Evolutionary conservation across 768 basidiomycete species (phyloP).

Genomic region (Ephemerocybe angulata): DNA sequence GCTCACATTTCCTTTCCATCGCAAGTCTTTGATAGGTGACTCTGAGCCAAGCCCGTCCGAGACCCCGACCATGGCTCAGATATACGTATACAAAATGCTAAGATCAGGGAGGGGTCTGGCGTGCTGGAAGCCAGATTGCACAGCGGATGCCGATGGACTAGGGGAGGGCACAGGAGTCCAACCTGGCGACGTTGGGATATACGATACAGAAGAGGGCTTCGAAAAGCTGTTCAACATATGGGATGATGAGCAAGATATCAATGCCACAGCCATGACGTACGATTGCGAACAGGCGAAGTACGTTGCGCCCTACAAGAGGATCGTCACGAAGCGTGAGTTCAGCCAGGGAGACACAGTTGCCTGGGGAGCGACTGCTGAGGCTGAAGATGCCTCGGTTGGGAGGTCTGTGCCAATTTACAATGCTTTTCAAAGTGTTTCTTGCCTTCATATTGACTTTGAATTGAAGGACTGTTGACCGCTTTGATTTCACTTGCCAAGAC

Average conservation of each 20-base stretch:
- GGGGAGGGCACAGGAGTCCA: neutral
- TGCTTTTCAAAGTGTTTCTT: neutral
- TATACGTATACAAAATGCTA: neutral
- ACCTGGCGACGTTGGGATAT: neutral
- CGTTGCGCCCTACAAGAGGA: neutral
- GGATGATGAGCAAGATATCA: neutral
- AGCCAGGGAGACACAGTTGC: too few relatives aligned
- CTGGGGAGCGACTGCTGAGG: too few relatives aligned
- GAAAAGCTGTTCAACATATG: neutral
- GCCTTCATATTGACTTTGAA: neutral
- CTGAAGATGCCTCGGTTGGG: too few relatives aligned
- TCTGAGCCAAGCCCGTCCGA: too few relatives aligned
- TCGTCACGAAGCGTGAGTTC: neutral
- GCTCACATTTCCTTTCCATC: too few relatives aligned
- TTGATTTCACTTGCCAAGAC: neutral
- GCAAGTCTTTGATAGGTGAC: too few relatives aligned
- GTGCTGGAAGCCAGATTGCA: neutral
- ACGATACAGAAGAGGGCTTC: neutral
- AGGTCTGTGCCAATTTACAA: neutral
- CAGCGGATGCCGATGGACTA: too few relatives aligned
- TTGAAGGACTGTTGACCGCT: too few relatives aligned
- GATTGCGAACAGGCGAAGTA: neutral
- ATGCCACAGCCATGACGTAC: neutral
- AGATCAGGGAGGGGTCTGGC: neutral
- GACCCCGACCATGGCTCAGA: neutral